phyloP scores from a whole-genome alignment of 495 filamentous ascomycete genomes.

The Penicillium subrubescens region DNA sequence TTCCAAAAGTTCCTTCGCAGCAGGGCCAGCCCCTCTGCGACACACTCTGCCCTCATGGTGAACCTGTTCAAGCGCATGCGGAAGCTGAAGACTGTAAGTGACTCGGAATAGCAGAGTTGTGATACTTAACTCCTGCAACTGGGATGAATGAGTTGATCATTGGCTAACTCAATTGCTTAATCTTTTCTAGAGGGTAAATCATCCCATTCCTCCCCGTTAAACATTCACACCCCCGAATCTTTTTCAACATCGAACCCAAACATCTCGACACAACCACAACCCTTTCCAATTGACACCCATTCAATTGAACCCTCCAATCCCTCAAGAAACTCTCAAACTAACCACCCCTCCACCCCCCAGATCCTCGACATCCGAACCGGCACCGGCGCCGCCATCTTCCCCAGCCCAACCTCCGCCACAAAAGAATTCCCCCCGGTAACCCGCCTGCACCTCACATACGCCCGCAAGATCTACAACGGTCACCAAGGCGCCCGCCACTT shows the following conservation, averaged over 20 bases:
- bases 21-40: slow-evolving; percentile 27
- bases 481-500: slow-evolving; percentile 88
- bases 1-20: slow-evolving; percentile 4
- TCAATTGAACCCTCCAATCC: background rate
- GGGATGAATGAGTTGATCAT: slow-evolving; percentile 5
- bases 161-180: slow-evolving; percentile 9
- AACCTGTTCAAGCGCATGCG: slow-evolving; percentile 76
- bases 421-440: slow-evolving; percentile 65
- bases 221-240: slow-evolving; percentile 15
- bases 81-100: slow-evolving; percentile 72
- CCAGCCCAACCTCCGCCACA: slow-evolving; percentile 46
- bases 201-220: slow-evolving; percentile 19
- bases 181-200: slow-evolving; percentile 37
- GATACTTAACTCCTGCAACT: background rate
- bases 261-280: background rate
- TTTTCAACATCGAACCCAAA: slow-evolving; percentile 1
- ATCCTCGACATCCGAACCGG: slow-evolving; percentile 73
- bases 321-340: background rate
- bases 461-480: slow-evolving; percentile 53
- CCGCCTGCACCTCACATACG: slow-evolving; percentile 82
- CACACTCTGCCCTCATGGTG: slow-evolving; percentile 61
- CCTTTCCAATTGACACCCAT: background rate
- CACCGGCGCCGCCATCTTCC: slow-evolving; percentile 78
- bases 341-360: slow-evolving; percentile 39
- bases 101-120: background rate